Conservation (phyloP, 116 monocot species). For the Trichopus zeylanicus region DNA sequence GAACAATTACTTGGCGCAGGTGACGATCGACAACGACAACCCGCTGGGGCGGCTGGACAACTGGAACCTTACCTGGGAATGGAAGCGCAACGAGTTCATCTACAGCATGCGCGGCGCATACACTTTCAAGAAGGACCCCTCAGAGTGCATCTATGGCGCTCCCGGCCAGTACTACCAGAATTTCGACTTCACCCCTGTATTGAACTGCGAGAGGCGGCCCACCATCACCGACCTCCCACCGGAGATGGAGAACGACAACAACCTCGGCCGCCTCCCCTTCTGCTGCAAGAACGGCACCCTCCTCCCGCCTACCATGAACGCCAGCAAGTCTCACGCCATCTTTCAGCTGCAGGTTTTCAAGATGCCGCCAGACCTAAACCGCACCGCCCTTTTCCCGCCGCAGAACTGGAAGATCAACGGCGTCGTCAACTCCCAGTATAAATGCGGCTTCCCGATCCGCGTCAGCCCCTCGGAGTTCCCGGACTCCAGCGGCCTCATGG, state of each 20-base stretch:
- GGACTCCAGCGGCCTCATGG: slow-evolving; percentile 63
- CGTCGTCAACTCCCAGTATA: slow-evolving; percentile 54
- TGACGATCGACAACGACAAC: slow-evolving; percentile 77
- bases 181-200: slow-evolving; percentile 67
- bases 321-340: slow-evolving; percentile 39
- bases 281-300: slow-evolving; percentile 94
- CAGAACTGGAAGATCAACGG: slow-evolving; percentile 75
- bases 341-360: slow-evolving; percentile 90
- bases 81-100: slow-evolving; percentile 96
- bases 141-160: slow-evolving; percentile 58
- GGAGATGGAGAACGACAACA: slow-evolving; percentile 48
- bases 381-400: slow-evolving; percentile 66
- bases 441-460: slow-evolving; percentile 60
- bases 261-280: slow-evolving; percentile 55
- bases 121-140: slow-evolving; percentile 50
- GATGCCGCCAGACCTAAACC: slow-evolving; percentile 77
- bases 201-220: slow-evolving; percentile 77
- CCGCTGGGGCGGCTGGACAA: slow-evolving; percentile 88
- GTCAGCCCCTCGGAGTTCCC: slow-evolving; percentile 78
- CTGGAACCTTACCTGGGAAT: slow-evolving; percentile 96
- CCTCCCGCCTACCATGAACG: slow-evolving; percentile 56
- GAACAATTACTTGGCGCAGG: slow-evolving; percentile 76
- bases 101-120: slow-evolving; percentile 83
- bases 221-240: slow-evolving; percentile 75
- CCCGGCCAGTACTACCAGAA: slow-evolving; percentile 46